phyloP scores from a whole-genome alignment of 495 filamentous ascomycete genomes.

The Cercophora sp. region DNA sequence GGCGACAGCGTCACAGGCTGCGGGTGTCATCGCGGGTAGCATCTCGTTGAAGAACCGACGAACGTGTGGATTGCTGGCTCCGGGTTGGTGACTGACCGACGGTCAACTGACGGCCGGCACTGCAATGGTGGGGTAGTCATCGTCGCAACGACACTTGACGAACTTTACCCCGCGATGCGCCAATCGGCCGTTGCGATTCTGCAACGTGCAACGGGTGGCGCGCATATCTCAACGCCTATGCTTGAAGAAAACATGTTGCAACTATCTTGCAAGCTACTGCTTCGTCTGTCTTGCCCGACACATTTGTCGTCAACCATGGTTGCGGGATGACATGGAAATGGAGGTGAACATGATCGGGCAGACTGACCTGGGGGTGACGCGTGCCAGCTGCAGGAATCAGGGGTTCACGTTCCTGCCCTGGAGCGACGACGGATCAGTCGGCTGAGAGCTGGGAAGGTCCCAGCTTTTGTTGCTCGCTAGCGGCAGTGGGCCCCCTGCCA shows the following conservation, averaged over 20 bases:
- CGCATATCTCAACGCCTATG: no score
- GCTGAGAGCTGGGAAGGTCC: neutral
- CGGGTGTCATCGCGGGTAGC: neutral
- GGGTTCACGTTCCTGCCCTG: conserved; percentile 1
- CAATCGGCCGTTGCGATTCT: conserved; percentile 12
- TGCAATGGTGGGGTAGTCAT: neutral
- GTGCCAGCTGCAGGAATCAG: neutral
- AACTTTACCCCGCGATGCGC: conserved; percentile 8
- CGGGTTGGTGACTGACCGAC: neutral
- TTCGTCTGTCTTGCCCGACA: neutral
- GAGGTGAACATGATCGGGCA: neutral
- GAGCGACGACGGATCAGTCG: no score
- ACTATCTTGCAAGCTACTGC: conserved; percentile 11
- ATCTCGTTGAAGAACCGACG: neutral
- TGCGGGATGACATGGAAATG: no score
- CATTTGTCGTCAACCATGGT: no score
- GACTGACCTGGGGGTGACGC: neutral
- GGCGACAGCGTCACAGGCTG: no score
- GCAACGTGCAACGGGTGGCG: conserved; percentile 17
- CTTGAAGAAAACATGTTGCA: no score
- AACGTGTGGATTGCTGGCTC: conserved; percentile 1
- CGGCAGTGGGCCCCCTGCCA: no score
- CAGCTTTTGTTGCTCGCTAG: neutral
- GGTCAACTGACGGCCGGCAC: conserved; percentile 1
- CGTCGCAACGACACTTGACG: neutral